A percentile compares a stretch with the other conserved stretches of the same genome.
Conservation (phyloP, 2,329 filamentous ascomycete genomes). For the Aspergillus sp. region DNA sequence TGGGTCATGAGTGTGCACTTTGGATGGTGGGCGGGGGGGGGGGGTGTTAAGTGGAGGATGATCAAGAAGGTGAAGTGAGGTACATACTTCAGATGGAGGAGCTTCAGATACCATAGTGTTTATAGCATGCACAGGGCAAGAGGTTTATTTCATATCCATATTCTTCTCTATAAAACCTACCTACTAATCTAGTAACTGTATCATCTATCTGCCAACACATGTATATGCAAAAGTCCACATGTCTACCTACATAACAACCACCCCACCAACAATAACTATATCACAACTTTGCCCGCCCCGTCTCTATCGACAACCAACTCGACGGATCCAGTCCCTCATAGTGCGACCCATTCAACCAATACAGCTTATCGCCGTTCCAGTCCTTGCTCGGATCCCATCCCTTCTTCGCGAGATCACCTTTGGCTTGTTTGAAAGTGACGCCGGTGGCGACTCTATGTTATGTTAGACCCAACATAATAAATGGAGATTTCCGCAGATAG, state of each 20-base stretch:
- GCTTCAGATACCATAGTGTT: too few relatives aligned
- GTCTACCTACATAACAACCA: not conserved
- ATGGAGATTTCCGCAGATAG: not conserved
- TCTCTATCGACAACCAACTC: constrained; percentile 44
- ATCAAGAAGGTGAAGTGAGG: too few relatives aligned
- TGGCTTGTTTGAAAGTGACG: constrained; percentile 53
- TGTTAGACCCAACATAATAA: too few relatives aligned
- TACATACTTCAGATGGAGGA: too few relatives aligned
- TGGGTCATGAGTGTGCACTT: too few relatives aligned
- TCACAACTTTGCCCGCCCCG: constrained; percentile 45
- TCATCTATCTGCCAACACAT: not conserved
- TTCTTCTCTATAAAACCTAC: not conserved
- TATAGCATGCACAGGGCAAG: not conserved
- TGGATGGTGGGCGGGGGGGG: too few relatives aligned
- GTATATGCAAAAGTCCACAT: not conserved
- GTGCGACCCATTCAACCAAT: constrained; percentile 44
- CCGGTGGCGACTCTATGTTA: constrained; percentile 42
- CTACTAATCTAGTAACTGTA: not conserved
- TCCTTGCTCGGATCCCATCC: constrained; percentile 39
- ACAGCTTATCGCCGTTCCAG: constrained; percentile 39
- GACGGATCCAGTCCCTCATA: constrained; percentile 40
- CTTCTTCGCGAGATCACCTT: constrained; percentile 44
- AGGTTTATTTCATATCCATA: too few relatives aligned
- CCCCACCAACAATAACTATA: not conserved
- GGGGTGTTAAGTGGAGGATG: too few relatives aligned